Conservation (phyloP, 257 asterid species). For the Agastache rugosa region DNA sequence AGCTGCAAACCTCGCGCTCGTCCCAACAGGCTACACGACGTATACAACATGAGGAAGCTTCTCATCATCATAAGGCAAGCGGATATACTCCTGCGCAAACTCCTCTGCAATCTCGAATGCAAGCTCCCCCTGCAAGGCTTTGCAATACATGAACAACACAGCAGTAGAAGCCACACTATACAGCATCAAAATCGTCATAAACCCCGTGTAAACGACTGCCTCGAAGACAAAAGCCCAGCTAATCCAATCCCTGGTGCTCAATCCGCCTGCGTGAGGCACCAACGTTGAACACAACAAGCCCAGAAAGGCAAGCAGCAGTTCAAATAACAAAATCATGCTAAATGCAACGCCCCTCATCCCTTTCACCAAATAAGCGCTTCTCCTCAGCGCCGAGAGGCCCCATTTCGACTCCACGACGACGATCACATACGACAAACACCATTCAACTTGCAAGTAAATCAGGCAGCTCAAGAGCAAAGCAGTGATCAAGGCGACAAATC, state of each 20-base stretch:
- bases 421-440: conserved; percentile 65
- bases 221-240: conserved; percentile 62
- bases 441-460: conserved; percentile 63
- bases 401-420: conserved; percentile 81
- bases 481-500: conserved; percentile 33
- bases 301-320: conserved; percentile 46
- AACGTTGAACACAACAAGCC: conserved; percentile 51
- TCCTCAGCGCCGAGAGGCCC: conserved; percentile 67
- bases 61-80: conserved; percentile 80
- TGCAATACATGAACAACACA: conserved; percentile 83
- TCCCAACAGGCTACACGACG: conserved; percentile 43
- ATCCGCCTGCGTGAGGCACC: conserved; percentile 44
- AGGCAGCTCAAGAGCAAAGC: conserved; percentile 35
- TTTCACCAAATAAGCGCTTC: conserved; percentile 67
- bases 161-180: conserved; percentile 59
- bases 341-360: conserved; percentile 77
- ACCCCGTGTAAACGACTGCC: conserved; percentile 64
- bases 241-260: conserved; percentile 47
- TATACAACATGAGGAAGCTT: conserved; percentile 89
- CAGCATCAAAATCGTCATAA: conserved; percentile 69
- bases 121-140: conserved; percentile 81
- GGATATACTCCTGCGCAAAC: conserved; percentile 73
- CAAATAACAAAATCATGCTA: conserved; percentile 55
- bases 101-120: conserved; percentile 86
- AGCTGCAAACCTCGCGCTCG: conserved; percentile 32